Base-by-base conservation (phyloP, 1,284 basidiomycete species). In the Lentinus polychrous region DNA sequence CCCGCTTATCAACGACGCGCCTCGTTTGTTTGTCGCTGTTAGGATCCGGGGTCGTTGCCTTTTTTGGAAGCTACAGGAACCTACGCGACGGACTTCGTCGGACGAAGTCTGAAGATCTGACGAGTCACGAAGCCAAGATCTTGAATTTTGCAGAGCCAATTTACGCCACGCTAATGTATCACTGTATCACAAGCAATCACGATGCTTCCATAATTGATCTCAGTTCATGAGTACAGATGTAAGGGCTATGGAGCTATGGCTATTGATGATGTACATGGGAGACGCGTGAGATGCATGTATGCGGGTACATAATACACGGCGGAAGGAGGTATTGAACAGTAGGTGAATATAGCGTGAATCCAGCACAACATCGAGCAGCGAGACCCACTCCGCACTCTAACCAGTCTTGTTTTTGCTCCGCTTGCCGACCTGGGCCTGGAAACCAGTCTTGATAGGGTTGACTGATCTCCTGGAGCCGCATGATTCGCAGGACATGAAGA, bases 401-500 rank as follows among this genome's bases (percentile, higher is more conserved):
- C 72, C 76, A 10, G 76, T 75, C 69, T 76, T 76, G 66, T 81
- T 83, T 67, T 81, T 84, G 68, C 82, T 86, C 61, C 86, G 74
- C 73, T 80, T 87, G 48, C 94, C 93, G 54, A 96, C 90, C 68
- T 97, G 94, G 47, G 95, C 95, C 72, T 95, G 91, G 85, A 92
- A 99, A 75, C 95, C 95, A 56, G 90, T 92, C 84, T 98, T 98
- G 84, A 99, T 97, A 36, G 94, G 77, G 57, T 90, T 88, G 60
- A 99, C 95, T 55, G 92, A 95, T 46, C 95, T 83, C 60, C 89
- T 77, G 54, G 87, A 93, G 7, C 93, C 93, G 65, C 93, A 97
- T 20, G 90, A 86, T 71, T 96, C 91, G 74, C 95, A 98, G 0
- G 91, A 85, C 79, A 99, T 94, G 78, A 99, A 99, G 78, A 95